Evolutionary conservation across 768 basidiomycete genomes (phyloP), one percentile per base, ranked within the genome.

Genomic region (Lactarius akahatsu): DNA sequence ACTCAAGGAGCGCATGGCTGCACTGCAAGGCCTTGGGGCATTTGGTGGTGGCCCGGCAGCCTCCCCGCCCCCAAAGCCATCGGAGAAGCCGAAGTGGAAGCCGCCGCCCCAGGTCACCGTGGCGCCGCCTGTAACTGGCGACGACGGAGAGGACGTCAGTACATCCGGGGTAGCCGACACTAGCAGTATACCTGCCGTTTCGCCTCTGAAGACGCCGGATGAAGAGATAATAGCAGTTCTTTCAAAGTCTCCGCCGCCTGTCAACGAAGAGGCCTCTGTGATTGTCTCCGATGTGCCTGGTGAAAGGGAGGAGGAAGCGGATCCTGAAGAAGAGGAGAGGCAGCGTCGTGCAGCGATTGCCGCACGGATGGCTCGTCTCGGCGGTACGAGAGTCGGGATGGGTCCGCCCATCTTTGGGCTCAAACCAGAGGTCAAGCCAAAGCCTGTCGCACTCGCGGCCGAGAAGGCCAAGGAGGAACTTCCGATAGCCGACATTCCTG

Each of bases 1-100:
- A 64, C 77, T 98, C 70, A 95, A 89, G 78, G 96, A 97, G 66
- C 86, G 96, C 43, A 97, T 98, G 94, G 94, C 94, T 36, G 94
- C 94, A 3, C 78, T 98, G 43, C 91, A 94, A 74, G 92, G 91
- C 9, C 87, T 83, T 55, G 90, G 91, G 18, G 93, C 81, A 11
- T 93, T 96, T 72, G 91, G 91, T 18, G 82, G 79, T 1, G 73
- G 74, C 1, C 74, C 75, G 6, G 68, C 76, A n/a, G 74, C 81
- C 18, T 82, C 87, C 1, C 82, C 85, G 9, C 84, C 89, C 1
- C 84, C 86, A 64, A 87, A 88, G 6, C 78, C 83, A 0, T 74
- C 80, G 34, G 88, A 89, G 72, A 88, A 87, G 70, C 90, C 91
- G 15, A 92, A 90, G 76, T 96, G 94, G 93, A 94, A 92, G 74